Evolutionary conservation across 495 filamentous ascomycete species (phyloP), one percentile per base, ranked within the genome.

Genomic region (Xylaria curta): DNA sequence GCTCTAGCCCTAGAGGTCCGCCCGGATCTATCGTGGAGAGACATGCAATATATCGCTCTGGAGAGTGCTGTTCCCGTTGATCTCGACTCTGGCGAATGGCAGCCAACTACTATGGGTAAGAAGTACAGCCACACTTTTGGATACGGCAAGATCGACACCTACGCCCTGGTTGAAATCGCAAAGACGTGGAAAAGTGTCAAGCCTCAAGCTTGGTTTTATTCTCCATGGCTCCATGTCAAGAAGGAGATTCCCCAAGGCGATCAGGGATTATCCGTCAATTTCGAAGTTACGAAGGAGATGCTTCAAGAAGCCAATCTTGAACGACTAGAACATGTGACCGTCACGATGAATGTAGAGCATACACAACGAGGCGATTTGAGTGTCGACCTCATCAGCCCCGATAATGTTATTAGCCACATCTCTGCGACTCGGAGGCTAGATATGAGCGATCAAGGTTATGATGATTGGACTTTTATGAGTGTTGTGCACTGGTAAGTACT

Each of bases 391-490:
- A 90, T 93, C 75, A 96, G 93, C 70, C 96, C 96, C 0, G 85
- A 89, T 62, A 93, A 93, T 26, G 79, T 98, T 51, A 82, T 95
- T 68, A 97, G 93, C 79, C 91, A 97, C 74, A 88, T 99, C 46
- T 92, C 94, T 60, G 91, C 91, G 21, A 84, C 89, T 1, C 90
- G 96, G 66, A 83, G 82, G 36, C 75, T 84, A 28, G 96, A 99
- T 78, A 82, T 84, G 0, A 86, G 84, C 51, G 75, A 80, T 1
- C 80, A 79, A 49, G 96, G 96, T n/a, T 99, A 98, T 77, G 84
- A 89, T 47, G 94, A 99, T 82, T 99, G 96, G 96, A 97, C 96
- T 1, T 99, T 99, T 74, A 98, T 98, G 96, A 94, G 89, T 70
- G 97, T 99, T 61, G 94, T 90, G 76, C 97, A 99, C 79, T 99